phyloP scores from a whole-genome alignment of 1,139 yeast genomes.

The Yamadazyma mexicana region DNA sequence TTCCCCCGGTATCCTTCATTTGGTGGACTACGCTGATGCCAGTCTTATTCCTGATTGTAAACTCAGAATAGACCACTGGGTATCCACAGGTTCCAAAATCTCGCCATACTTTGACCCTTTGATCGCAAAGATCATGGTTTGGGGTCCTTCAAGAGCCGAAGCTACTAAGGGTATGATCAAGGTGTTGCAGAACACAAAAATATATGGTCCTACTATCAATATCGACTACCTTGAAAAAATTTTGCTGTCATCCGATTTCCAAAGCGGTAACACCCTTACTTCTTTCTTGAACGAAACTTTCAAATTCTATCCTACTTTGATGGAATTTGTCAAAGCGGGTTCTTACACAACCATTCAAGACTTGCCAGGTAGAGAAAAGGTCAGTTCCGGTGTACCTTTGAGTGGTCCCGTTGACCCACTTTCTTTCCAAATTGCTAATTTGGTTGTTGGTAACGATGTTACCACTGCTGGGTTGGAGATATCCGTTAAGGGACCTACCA shows the following conservation, averaged over 20 bases:
- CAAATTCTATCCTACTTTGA: conserved; percentile 23
- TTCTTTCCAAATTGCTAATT: conserved; percentile 31
- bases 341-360: conserved; percentile 37
- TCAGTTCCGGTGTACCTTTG: conserved; percentile 30
- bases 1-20: conserved; percentile 34
- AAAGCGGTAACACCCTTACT: conserved; percentile 27
- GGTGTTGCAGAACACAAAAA: conserved; percentile 20
- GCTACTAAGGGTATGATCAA: conserved; percentile 24
- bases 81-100: conserved; percentile 31
- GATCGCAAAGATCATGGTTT: conserved; percentile 35
- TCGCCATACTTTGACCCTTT: conserved; percentile 40
- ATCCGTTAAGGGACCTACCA: conserved; percentile 28
- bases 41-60: conserved; percentile 12
- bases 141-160: conserved; percentile 27
- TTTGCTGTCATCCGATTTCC: conserved; percentile 19
- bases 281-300: conserved; percentile 22
- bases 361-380: conserved; percentile 27
- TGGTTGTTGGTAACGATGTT: conserved; percentile 28
- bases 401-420: conserved; percentile 34
- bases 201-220: conserved; percentile 34
- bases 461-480: conserved; percentile 28
- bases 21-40: conserved; percentile 20
- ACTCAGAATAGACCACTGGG: conserved; percentile 36
- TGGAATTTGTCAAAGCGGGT: conserved; percentile 31
- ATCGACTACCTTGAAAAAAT: conserved; percentile 29